phyloP scores from a whole-genome alignment of 164 flowering plant genomes.

The Chimonanthus praecox region DNA sequence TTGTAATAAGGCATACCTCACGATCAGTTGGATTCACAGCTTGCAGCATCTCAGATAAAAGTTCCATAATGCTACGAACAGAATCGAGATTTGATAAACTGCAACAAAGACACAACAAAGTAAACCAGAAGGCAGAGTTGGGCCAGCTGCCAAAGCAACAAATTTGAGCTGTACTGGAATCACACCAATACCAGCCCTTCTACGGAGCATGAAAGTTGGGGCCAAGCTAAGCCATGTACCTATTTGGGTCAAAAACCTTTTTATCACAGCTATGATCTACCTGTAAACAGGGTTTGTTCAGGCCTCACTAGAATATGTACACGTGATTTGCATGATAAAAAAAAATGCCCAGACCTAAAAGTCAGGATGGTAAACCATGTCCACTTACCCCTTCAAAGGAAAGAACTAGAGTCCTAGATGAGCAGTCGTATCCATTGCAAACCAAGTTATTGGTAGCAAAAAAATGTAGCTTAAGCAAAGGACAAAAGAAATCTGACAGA shows the following conservation, averaged over 20 bases:
- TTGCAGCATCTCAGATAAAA: slow-evolving; percentile 81
- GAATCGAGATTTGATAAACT: slow-evolving; percentile 66
- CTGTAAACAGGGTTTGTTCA: not conserved
- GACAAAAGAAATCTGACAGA: not conserved
- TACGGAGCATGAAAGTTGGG: not conserved
- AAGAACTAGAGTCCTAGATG: not conserved
- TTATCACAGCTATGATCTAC: not conserved
- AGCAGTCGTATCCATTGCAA: not conserved
- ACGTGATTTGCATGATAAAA: no score
- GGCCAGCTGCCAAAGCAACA: not conserved
- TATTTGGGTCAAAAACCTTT: not conserved
- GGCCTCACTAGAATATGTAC: not conserved
- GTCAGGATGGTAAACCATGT: not conserved
- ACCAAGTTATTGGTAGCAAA: not conserved
- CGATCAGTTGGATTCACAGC: slow-evolving; percentile 72
- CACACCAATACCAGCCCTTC: not conserved
- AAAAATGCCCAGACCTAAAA: not conserved
- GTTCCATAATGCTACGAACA: slow-evolving; percentile 64
- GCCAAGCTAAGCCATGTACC: not conserved
- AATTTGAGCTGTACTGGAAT: not conserved
- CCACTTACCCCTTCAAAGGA: not conserved
- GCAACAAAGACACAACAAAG: slow-evolving; percentile 6
- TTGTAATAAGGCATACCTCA: slow-evolving; percentile 32
- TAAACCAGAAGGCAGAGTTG: not conserved
- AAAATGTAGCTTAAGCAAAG: not conserved